Percentiles rank a stretch among this genome's conserved stretches.
These are phyloP conservation scores for Lotmaria passim DNA, from an alignment of 208 protist species.

Conservation along the genomic window DNA sequence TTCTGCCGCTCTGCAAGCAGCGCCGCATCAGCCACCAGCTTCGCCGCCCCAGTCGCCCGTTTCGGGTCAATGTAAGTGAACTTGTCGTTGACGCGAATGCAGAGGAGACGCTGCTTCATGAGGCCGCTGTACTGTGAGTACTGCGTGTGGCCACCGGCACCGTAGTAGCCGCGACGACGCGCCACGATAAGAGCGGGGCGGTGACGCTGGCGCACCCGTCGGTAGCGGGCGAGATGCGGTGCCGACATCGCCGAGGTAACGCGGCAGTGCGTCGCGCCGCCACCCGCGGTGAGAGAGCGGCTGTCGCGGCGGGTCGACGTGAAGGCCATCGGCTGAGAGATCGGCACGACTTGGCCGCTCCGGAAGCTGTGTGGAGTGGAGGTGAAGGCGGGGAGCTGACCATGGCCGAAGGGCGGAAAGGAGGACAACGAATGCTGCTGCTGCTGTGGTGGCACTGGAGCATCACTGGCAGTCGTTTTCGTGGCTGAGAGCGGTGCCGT, in stretches of 20 bases:
- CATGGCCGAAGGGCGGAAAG: conserved; percentile 5
- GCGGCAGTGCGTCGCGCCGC: too few relatives aligned
- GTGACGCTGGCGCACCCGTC: conserved; percentile 3
- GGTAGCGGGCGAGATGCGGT: conserved; percentile 9
- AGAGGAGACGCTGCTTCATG: conserved; percentile 36
- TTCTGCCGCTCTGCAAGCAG: conserved; percentile 30
- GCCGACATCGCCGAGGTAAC: background rate
- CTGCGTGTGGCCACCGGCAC: background rate
- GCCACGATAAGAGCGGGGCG: conserved; percentile 15
- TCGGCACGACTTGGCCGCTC: background rate
- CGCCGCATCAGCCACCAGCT: conserved; percentile 38
- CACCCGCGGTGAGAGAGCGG: background rate
- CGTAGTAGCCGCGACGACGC: conserved; percentile 8
- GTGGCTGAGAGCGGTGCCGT: background rate
- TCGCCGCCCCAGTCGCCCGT: conserved; percentile 32
- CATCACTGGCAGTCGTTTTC: background rate
- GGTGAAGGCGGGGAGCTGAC: background rate
- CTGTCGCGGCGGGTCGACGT: background rate
- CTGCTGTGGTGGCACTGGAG: background rate
- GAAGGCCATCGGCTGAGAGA: background rate
- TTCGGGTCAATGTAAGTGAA: conserved; percentile 46
- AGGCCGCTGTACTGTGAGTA: conserved; percentile 31
- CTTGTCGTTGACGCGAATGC: conserved; percentile 36
- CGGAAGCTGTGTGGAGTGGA: conserved; percentile 2
- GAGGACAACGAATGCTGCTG: conserved; percentile 3